A percentile compares a stretch with the other conserved stretches of the same genome.
Evolutionary conservation across 208 protist species (phyloP).

Genomic region (Acanthamoeba healyi): DNA sequence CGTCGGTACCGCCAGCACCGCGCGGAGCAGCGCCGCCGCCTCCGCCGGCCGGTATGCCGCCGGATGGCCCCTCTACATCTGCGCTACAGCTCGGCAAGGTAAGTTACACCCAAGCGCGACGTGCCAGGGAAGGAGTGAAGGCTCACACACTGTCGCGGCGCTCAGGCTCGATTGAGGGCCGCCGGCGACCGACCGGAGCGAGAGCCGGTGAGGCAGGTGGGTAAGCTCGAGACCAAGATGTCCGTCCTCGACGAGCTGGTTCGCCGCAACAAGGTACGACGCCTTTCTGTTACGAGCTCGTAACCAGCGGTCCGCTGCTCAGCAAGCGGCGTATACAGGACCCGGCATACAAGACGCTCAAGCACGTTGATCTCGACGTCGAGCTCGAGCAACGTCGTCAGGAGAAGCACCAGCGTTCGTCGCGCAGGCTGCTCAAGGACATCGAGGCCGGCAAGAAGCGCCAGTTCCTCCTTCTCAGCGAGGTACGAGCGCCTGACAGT

Average conservation of each 20-base stretch:
- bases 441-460: slow-evolving; percentile 21
- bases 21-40: background rate
- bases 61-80: background rate
- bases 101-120: background rate
- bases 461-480: slow-evolving; percentile 7
- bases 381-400: background rate
- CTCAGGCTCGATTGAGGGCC: background rate
- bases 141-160: no score
- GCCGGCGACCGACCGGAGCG: background rate
- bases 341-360: background rate
- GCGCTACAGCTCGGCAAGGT: background rate
- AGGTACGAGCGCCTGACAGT: background rate
- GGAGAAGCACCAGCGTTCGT: slow-evolving; percentile 12
- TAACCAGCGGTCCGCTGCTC: background rate
- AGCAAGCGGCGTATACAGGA: background rate
- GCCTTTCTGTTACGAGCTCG: no score
- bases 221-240: background rate
- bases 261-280: slow-evolving; percentile 6
- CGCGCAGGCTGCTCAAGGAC: slow-evolving; percentile 5
- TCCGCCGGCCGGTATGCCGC: background rate
- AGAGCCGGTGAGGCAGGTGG: background rate
- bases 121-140: no score
- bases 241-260: background rate
- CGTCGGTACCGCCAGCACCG: background rate
- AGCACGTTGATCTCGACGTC: background rate